Conservation (phyloP, 306 rosid genomes). For the Leucaena leucocephala region DNA sequence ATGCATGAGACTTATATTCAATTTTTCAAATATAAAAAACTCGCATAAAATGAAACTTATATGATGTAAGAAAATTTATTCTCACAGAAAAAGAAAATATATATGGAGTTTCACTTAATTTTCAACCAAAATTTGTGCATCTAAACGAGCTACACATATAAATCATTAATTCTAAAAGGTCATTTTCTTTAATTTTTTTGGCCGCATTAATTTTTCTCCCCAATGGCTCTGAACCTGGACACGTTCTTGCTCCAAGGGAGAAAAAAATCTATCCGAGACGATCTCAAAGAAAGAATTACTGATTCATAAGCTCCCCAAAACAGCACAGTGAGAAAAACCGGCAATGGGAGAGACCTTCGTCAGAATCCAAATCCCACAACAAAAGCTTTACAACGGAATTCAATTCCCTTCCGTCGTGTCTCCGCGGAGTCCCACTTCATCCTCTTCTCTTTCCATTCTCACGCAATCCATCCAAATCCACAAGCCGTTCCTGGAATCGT, state of each 20-base stretch:
- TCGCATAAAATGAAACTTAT: no score
- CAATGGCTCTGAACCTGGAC: background rate
- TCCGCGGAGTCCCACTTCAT: conserved; percentile 24
- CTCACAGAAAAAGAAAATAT: background rate
- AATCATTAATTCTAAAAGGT: no score
- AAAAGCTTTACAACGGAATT: conserved; percentile 57
- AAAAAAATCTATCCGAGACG: background rate
- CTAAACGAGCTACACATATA: background rate
- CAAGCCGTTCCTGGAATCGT: conserved; percentile 48
- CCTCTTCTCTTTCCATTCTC: conserved; percentile 33
- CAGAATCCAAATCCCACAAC: conserved; percentile 58
- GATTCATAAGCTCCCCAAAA: background rate
- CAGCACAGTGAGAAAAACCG: background rate
- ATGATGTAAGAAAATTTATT: no score
- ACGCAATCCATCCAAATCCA: conserved; percentile 52
- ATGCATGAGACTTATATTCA: no score
- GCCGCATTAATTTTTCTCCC: background rate
- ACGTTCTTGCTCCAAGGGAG: background rate
- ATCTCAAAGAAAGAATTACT: background rate
- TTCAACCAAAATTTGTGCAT: background rate
- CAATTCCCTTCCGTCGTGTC: conserved; percentile 51
- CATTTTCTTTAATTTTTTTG: no score
- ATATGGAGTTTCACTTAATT: background rate
- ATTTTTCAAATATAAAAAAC: no score
- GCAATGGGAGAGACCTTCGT: conserved; percentile 36